Evolutionary conservation across 1,139 yeast species (phyloP), one percentile per base, ranked within the genome.

Genomic region (Pichia sp.): DNA sequence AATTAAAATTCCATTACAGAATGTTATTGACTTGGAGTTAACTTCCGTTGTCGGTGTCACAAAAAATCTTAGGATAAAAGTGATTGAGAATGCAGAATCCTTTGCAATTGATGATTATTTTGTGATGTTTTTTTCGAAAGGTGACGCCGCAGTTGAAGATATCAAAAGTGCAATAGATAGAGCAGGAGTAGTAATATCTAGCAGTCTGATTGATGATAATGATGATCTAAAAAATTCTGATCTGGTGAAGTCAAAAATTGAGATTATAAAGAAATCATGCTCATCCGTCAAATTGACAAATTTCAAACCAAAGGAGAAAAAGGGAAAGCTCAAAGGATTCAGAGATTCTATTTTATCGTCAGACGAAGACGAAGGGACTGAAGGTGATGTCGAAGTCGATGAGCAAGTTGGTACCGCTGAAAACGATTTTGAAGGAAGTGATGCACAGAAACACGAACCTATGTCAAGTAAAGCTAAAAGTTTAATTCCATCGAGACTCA

Each of bases 1-100:
- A 43, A 75, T 92, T 15, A 87, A 87, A 62, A 81, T 92, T 8
- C 97, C 98, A 0, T 67, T 87, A 30, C 79, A 76, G 45, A 85
- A 84, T 62, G 74, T 92, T n/a, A 65, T 82, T 13, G 89, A 85
- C 60, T 67, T 82, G 40, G 88, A 82, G 60, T 73, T 80, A 59
- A 76, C 77, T 34, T 64, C 75, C 15, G 75, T 81, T 11, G 71
- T 81, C 52, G 82, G 81, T 11, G 67, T 69, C 30, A 67, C 77
- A 38, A 67, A 67, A 51, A 68, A 65, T 47, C 50, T 70, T 46
- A 59, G 70, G 47, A 80, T 84, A 5, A 75, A 78, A 53, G 83
- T 80, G 0, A 68, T 81, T 53, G 84, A 83, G 60, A 75, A 76
- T 47, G 72, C 75, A n/a, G 79, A 74, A 16, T 71, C 80, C 2